Evolutionary conservation across 169 alveolate species (phyloP), one percentile per base, ranked within the genome.

Genomic region (Babesia gibsoni): DNA sequence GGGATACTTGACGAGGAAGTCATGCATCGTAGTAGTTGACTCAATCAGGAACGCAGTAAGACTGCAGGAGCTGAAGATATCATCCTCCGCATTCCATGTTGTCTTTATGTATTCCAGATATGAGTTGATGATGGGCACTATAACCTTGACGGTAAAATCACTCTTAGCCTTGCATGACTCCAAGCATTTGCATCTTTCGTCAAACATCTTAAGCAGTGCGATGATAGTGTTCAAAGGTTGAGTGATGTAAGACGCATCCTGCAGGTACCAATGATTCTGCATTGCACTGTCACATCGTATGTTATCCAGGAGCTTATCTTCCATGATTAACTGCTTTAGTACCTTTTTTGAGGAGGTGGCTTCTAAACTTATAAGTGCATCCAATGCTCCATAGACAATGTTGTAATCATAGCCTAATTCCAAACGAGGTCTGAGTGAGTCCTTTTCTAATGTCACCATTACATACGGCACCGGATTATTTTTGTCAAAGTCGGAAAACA

Each of bases 31-130:
- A 8, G 79, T 58, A 7, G 81, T 45, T 8, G 81, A 42, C 32
- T 77, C 85, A 22, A 77, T 22, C 20, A 77, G 74, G 41, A 67
- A 41, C 14, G 79, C 69, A 22, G 85, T 61, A 1, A 67, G 18
- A 42, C 73, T 77, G 45, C 67, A 67, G 27, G 85, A 77, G 29
- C 52, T 58, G 32, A 77, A 58, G 9, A 67, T 67, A 27, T 58
- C 56, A 5, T 77, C 85, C 56, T 61, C 73, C 1, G 85, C 69
- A 56, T 77, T 77, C 85, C 85, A 77, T 23, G 35, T 77, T 8
- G 42, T 52, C 32, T 77, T 77, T 16, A 77, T 39, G 41, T 32
- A 36, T 14, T 77, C 85, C 14, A 77, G 25, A 39, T 48, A 77
- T 30, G 69, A 20, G 36, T 56, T 67, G 10, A 77, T 12, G 14